Percentiles rank a stretch among this genome's conserved stretches.
Evolutionary conservation across 768 basidiomycete species (phyloP).

Genomic region (Calocera cornea): DNA sequence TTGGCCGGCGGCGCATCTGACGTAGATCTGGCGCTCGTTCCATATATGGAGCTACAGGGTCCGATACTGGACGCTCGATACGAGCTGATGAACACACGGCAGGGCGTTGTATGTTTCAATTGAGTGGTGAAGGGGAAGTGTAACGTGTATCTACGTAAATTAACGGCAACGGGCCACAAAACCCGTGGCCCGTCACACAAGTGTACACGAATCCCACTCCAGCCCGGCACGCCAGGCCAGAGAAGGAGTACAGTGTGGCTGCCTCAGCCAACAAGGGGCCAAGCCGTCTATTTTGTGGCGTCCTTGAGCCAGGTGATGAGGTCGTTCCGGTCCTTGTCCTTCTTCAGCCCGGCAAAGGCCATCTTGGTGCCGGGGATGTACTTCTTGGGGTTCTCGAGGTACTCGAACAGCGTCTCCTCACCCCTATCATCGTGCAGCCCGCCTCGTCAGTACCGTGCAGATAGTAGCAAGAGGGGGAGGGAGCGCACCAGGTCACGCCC

Average conservation of each 20-base stretch:
- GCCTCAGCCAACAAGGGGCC: neutral
- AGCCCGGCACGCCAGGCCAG: neutral
- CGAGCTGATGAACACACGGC: neutral
- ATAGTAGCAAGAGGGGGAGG: neutral
- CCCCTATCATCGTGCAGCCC: conserved; percentile 22
- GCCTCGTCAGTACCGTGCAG: neutral
- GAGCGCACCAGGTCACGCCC: conserved; percentile 57
- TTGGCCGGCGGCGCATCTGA: no score
- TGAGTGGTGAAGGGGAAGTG: neutral
- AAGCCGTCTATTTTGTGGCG: conserved; percentile 16
- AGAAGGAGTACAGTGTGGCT: neutral
- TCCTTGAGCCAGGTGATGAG: conserved; percentile 76
- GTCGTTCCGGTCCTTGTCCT: conserved; percentile 94
- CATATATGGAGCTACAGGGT: no score
- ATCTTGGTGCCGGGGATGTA: conserved; percentile 97
- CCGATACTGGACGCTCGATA: neutral
- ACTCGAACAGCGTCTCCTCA: conserved; percentile 84
- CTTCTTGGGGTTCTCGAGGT: conserved; percentile 96
- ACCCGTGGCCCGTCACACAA: neutral
- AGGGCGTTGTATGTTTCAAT: neutral
- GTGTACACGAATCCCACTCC: neutral
- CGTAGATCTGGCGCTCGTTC: no score
- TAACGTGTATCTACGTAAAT: neutral
- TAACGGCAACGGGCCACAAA: neutral
- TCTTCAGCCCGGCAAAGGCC: conserved; percentile 98